phyloP scores from a whole-genome alignment of 192 early-diverging fungal genomes.

The Radiomyces spectabilis region DNA sequence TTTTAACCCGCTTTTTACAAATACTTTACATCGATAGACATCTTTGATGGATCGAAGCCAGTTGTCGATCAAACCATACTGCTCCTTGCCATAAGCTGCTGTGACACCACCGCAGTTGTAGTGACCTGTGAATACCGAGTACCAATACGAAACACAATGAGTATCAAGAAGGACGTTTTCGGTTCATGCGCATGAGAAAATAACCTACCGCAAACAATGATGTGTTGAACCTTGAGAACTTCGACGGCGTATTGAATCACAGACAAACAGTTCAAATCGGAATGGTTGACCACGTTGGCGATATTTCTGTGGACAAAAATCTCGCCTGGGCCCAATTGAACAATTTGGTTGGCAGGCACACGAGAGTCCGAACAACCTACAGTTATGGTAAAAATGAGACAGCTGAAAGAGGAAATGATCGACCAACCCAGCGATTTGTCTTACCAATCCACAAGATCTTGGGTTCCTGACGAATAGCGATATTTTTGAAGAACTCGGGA shows the following conservation, averaged over 20 bases:
- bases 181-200: too few species aligned
- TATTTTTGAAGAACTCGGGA: slow-evolving; percentile 66
- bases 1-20: background rate
- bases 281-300: slow-evolving; percentile 80
- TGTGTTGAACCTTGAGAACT: slow-evolving; percentile 84
- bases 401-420: background rate
- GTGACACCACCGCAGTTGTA: slow-evolving; percentile 69
- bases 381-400: background rate
- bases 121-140: too few species aligned
- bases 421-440: background rate
- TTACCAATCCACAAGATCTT: slow-evolving; percentile 82
- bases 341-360: slow-evolving; percentile 76
- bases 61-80: slow-evolving; percentile 80
- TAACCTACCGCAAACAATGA: slow-evolving; percentile 79
- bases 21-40: slow-evolving; percentile 59
- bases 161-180: too few species aligned
- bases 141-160: too few species aligned
- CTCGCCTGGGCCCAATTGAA: slow-evolving; percentile 66
- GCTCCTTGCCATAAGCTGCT: slow-evolving; percentile 48
- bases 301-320: slow-evolving; percentile 98
- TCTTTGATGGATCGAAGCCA: slow-evolving; percentile 88
- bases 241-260: slow-evolving; percentile 94
- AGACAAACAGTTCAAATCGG: slow-evolving; percentile 75
- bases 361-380: slow-evolving; percentile 90
- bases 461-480: slow-evolving; percentile 72